Base-by-base conservation (phyloP, 2,329 filamentous ascomycete genomes). In the Penicillium hesseltinei region DNA sequence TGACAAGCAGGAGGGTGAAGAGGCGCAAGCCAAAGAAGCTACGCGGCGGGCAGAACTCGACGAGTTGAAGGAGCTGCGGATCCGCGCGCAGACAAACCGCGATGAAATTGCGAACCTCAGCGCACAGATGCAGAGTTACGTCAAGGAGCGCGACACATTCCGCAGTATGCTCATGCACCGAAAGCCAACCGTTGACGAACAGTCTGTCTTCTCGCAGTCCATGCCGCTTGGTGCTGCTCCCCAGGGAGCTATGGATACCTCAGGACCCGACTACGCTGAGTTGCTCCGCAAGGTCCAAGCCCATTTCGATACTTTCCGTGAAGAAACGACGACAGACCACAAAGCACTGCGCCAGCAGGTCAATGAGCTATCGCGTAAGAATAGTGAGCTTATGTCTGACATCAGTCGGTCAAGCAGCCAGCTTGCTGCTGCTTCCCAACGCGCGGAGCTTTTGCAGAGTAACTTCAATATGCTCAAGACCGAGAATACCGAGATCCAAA, bases 91-190 rank as follows among this genome's bases (percentile, higher is more conserved):
- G 63, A 86, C 89, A 73, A 93, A 87, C 73, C 87, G 91, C 57
- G 93, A 97, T 62, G 92, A 97, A 71, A 85, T 96, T 51, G 85
- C 88, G 64, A 89, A 89, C 13, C 88, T 96, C 63, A 86, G 89
- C 43, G 86, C 89, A 31, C 90, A 92, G 56, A 90, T 92, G 62
- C 91, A 96, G 78, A 96, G 91, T 73, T 96, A 96, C 73, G 91
- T 94, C 71, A 91, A 92, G 67, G 94, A 99, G 77, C 88, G 94
- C 61, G 93, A 99, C 71, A 97, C 97, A 85, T 97, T 97, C 87
- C 88, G 93, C 23, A 91, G 92, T 51, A 92, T 97, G 80, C 84
- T 97, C 31, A 90, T 93, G 64, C 90, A 94, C 61, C 83, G 86
- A 57, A 85, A 86, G 19, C 83, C 86, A 74, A 87, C 77, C 72